Percentiles rank a stretch among this genome's conserved stretches.
These are phyloP conservation scores for Rehmannia glutinosa DNA, from an alignment of 257 asterid species.

Conservation along the genomic window DNA sequence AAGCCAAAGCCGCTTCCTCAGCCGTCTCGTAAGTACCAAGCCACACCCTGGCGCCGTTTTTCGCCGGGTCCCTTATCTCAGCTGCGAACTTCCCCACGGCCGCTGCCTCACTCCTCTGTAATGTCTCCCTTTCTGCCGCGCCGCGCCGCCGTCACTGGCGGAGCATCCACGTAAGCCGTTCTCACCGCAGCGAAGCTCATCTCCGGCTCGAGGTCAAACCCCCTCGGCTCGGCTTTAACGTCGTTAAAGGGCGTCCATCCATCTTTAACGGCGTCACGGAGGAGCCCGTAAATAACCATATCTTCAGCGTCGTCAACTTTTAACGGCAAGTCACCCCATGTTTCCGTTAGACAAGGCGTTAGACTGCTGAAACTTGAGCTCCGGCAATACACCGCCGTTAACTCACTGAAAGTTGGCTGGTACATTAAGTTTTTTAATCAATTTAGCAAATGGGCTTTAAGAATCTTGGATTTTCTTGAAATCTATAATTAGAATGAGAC, in stretches of 20 bases:
- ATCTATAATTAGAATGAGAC: no score
- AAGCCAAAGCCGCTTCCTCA: constrained; percentile 79
- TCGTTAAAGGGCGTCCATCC: constrained; percentile 69
- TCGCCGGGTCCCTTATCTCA: constrained; percentile 78
- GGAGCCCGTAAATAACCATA: constrained; percentile 64
- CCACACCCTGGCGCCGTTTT: constrained; percentile 81
- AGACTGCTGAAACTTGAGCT: constrained; percentile 57
- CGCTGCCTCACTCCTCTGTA: constrained; percentile 70
- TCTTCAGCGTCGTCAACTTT: constrained; percentile 72
- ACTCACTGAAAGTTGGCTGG: constrained; percentile 24
- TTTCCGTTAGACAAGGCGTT: constrained; percentile 57
- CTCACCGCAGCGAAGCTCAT: neutral
- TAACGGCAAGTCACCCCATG: constrained; percentile 78
- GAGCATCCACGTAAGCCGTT: constrained; percentile 3
- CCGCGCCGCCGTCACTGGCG: constrained; percentile 8
- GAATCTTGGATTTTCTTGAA: neutral
- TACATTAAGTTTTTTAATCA: constrained; percentile 18
- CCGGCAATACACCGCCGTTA: constrained; percentile 38
- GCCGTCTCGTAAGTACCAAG: constrained; percentile 77
- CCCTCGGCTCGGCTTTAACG: constrained; percentile 44
- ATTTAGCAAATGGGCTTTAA: neutral
- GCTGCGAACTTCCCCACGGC: constrained; percentile 90
- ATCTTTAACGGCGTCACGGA: constrained; percentile 57
- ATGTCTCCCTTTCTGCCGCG: constrained; percentile 48
- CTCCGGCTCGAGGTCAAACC: constrained; percentile 28